Evolutionary conservation across 2,329 filamentous ascomycete genomes (phyloP), one percentile per base, ranked within the genome.

Genomic region (Ophiostoma novo-ulmi): DNA sequence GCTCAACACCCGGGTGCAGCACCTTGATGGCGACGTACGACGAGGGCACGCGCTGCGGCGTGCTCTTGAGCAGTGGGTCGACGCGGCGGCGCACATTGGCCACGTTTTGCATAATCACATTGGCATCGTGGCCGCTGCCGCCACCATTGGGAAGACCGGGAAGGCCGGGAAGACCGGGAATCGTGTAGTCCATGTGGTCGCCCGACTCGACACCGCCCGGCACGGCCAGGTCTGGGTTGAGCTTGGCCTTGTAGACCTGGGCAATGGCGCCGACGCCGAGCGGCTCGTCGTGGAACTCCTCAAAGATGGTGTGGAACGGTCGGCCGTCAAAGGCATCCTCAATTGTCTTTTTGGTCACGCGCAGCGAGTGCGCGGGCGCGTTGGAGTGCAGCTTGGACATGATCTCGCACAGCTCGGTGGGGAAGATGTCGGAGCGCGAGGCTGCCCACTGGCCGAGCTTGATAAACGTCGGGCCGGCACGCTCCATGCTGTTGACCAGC

Each of bases 391-490:
- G 85, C 73, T 93, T 91, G 1, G 94, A 97, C 94, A 99, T 95
- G 78, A 94, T 89, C 63, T 87, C 87, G 81, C 95, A 99, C 87
- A 99, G 88, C 79, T 97, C 89, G 31, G 86, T 91, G 1, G 95
- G 95, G 78, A 99, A 99, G 77, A 99, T 97, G 80, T 99, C 95
- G 61, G 94, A 92, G 78, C 95, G 87, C 5, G 95, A 98, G 3
- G 95, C 95, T 22, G 95, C 95, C 95, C 95, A 99, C 88, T 99
- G 95, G 20, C 95, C 95, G 70, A 99, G 87, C 89, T 99, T 99
- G 81, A 99, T 99, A 77, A 99, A 99, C 0, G 95, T 93, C 64
- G 95, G 94, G 0, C 95, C 95, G 22, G 94, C 93, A 77, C 89
- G 85, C 80, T 99, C 94, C 95, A 99, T 98, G 38, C 91, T 86